Percentiles rank a stretch among this genome's conserved stretches.
Conservation (phyloP, 768 basidiomycete genomes). For the Agaricus subrufescens region DNA sequence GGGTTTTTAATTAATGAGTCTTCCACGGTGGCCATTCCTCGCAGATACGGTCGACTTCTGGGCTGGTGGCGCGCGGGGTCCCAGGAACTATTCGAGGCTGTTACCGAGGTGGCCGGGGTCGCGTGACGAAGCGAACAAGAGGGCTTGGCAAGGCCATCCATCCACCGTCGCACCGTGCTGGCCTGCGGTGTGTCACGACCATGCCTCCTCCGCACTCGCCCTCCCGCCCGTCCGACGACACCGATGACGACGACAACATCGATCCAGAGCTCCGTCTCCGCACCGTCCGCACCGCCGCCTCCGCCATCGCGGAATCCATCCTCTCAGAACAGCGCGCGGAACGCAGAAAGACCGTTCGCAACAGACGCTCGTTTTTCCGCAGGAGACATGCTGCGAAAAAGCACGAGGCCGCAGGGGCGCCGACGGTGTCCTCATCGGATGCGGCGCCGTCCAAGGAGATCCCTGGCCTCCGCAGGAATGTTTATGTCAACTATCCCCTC, state of each 20-base stretch:
- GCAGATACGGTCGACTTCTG: too few relatives aligned
- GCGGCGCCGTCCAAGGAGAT: conserved; percentile 33
- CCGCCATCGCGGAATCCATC: conserved; percentile 84
- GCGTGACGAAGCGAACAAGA: not conserved
- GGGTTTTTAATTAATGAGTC: too few relatives aligned
- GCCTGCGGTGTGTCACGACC: conserved; percentile 9
- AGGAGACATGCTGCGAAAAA: conserved; percentile 42
- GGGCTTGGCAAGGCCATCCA: not conserved
- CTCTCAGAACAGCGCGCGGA: conserved; percentile 70
- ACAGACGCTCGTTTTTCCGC: conserved; percentile 60
- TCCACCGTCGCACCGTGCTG: conserved; percentile 10
- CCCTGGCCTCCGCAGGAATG: conserved; percentile 57
- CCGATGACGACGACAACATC: conserved; percentile 62
- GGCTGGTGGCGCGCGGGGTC: too few relatives aligned
- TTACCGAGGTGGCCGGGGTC: conserved; percentile 6
- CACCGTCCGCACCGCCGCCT: conserved; percentile 90
- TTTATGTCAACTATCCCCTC: conserved; percentile 77
- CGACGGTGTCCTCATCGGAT: conserved; percentile 17
- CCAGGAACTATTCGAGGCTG: not conserved
- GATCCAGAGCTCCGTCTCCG: conserved; percentile 86
- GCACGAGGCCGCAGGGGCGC: conserved; percentile 7
- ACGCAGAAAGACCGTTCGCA: conserved; percentile 44
- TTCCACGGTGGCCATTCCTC: too few relatives aligned
- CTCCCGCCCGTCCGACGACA: conserved; percentile 34
- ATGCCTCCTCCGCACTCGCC: conserved; percentile 33